Base-by-base conservation (phyloP, 2,329 filamentous ascomycete species). In the Pseudocercospora crystallina region DNA sequence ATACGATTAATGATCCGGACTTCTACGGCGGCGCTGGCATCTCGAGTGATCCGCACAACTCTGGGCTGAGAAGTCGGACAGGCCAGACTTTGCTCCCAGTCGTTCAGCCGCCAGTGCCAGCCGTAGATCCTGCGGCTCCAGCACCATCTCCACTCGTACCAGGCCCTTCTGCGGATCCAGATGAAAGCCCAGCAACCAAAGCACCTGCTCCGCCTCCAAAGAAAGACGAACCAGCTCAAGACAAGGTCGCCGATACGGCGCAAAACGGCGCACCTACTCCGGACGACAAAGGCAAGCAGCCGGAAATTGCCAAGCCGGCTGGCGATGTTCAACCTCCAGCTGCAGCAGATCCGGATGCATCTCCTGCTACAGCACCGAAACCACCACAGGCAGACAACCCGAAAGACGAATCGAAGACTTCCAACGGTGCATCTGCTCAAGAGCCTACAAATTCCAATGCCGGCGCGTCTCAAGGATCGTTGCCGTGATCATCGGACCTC, bases 1-100 rank as follows among this genome's bases (percentile, higher is more conserved):
- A 69, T 47, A 69, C 65, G 11, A 60, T 70, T 45, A 72, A 72
- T 44, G 69, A 73, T 53, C 70, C 70, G 10, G 70, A 73, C 51
- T 68, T 68, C 57, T 73, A 72, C 45, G 62, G 64, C 44, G 63
- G 65, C 5, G 65, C 64, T 2, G 59, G 61, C 3, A 57, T 54
- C 26, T 49, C 56, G 14, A 53, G 47, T 4, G 65, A 66, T 34
- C 49, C 43, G 17, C 53, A 57, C 39, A 61, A 54, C n/a, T 61
- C 58, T 29, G 58, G 54, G 7, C 49, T 65, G 15, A 49, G 62
- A 43, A 49, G 48, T 30, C 48, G 60, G 31, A 26, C 54, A 7
- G 57, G 40, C 2, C 58, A 57, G 35, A 46, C 61, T 14, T 43
- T 45, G 2, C 38, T 53, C 8, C 39, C 54, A 35, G 44, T 41